Evolutionary conservation across 2,329 filamentous ascomycete species (phyloP).

Genomic region (Epichloe amarillans): DNA sequence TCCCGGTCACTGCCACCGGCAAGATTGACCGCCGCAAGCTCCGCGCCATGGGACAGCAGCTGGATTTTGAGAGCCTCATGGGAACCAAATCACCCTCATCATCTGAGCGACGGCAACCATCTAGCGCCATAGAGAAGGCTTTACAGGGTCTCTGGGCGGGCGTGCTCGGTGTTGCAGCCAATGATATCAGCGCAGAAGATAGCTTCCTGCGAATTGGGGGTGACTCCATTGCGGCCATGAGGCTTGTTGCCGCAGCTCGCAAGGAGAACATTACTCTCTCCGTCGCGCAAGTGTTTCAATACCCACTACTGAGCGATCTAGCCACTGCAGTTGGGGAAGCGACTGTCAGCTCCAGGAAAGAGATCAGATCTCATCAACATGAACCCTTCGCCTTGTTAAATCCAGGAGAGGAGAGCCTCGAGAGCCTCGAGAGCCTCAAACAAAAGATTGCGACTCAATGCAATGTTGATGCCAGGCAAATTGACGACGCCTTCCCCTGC

Average conservation of each 20-base stretch:
- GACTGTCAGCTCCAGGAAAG: background rate
- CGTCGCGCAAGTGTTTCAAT: slow-evolving; percentile 28
- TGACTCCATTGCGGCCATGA: slow-evolving; percentile 34
- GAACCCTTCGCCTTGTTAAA: slow-evolving; percentile 3
- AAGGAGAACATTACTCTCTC: slow-evolving; percentile 22
- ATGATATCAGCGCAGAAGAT: slow-evolving; percentile 22
- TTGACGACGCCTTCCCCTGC: slow-evolving; percentile 37
- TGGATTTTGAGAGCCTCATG: background rate
- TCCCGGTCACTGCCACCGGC: slow-evolving; percentile 2
- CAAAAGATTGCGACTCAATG: background rate
- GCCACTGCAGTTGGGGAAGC: background rate
- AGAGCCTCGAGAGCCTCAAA: background rate
- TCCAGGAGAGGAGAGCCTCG: background rate
- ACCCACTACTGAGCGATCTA: slow-evolving; percentile 5
- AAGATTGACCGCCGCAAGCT: slow-evolving; percentile 4
- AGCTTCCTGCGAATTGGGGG: slow-evolving; percentile 36
- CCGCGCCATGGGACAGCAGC: slow-evolving; percentile 1
- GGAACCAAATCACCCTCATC: background rate
- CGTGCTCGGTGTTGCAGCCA: slow-evolving; percentile 4
- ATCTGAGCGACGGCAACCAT: background rate
- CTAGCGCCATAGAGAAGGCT: background rate
- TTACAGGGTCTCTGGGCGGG: slow-evolving; percentile 3
- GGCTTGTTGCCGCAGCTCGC: slow-evolving; percentile 20
- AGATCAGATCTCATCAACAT: background rate
- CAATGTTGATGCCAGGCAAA: slow-evolving; percentile 3